Evolutionary conservation across 2,329 filamentous ascomycete species (phyloP).

Genomic region (Zalaria obscura): DNA sequence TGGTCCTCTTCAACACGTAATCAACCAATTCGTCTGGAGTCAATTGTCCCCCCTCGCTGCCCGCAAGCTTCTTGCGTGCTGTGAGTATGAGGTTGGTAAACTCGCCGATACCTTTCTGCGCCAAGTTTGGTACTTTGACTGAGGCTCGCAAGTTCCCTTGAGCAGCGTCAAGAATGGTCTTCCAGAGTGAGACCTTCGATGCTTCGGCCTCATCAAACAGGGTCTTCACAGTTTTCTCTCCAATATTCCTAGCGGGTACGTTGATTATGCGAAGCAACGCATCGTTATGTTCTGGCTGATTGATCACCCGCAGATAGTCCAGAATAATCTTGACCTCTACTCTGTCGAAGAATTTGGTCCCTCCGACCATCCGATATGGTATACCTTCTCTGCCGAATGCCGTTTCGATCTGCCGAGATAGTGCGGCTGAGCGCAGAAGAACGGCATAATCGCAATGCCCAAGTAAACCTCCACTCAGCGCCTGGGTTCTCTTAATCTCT

Average conservation of each 20-base stretch:
- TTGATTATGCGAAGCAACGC: conserved; percentile 76
- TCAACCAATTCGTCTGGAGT: conserved; percentile 36
- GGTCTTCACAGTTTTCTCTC: conserved; percentile 60
- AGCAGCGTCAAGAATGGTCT: conserved; percentile 46
- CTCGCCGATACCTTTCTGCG: conserved; percentile 41
- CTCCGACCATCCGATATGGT: conserved; percentile 84
- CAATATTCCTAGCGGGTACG: conserved; percentile 65
- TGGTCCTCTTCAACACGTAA: conserved; percentile 48
- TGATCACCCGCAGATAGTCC: conserved; percentile 76
- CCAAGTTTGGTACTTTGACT: conserved; percentile 40
- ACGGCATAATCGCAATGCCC: conserved; percentile 69
- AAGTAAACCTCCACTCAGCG: conserved; percentile 61
- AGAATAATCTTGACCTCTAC: conserved; percentile 75
- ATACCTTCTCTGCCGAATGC: conserved; percentile 69
- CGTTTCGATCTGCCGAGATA: conserved; percentile 77
- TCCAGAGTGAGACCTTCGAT: conserved; percentile 59
- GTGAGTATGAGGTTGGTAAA: conserved; percentile 48
- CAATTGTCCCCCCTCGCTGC: conserved; percentile 19
- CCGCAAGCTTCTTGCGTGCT: conserved; percentile 38
- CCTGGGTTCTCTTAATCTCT: conserved; percentile 59
- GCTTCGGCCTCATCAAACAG: conserved; percentile 65
- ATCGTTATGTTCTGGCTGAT: conserved; percentile 77
- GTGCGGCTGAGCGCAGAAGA: conserved; percentile 65
- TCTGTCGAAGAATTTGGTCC: conserved; percentile 82
- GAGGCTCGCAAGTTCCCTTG: conserved; percentile 37